Percentiles rank a stretch among this genome's conserved stretches.
phyloP scores from a whole-genome alignment of 2,329 filamentous ascomycete genomes.

The Pseudopyrenochaeta lycopersici region DNA sequence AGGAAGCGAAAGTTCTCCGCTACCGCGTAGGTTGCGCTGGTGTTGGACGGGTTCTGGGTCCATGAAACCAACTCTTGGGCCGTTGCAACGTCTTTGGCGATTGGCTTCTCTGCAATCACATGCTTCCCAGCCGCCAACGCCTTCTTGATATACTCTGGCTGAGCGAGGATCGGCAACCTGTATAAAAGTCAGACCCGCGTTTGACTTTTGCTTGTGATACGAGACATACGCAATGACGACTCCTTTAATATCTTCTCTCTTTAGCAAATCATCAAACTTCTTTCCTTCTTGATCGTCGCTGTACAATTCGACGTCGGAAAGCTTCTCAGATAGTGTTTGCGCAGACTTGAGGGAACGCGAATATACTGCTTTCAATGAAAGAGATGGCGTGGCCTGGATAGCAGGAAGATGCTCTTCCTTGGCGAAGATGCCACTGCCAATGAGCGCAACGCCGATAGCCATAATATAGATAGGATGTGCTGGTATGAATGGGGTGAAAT shows the following conservation, averaged over 20 bases:
- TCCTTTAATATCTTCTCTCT: slow-evolving; percentile 63
- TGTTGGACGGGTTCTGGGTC: slow-evolving; percentile 50
- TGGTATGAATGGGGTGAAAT: not conserved
- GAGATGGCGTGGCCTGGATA: slow-evolving; percentile 61
- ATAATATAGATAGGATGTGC: slow-evolving; percentile 7
- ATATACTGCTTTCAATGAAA: slow-evolving; percentile 72
- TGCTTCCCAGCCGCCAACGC: slow-evolving; percentile 73
- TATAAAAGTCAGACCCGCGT: slow-evolving; percentile 1
- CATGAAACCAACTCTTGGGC: slow-evolving; percentile 60
- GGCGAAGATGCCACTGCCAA: slow-evolving; percentile 71
- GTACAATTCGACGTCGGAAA: slow-evolving; percentile 63
- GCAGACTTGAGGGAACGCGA: slow-evolving; percentile 69
- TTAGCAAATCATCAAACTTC: slow-evolving; percentile 62
- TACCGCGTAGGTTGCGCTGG: slow-evolving; percentile 56
- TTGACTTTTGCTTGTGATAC: not conserved
- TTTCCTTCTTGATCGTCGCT: slow-evolving; percentile 62
- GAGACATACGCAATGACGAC: slow-evolving; percentile 62
- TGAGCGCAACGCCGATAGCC: slow-evolving; percentile 66
- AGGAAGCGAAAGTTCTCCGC: slow-evolving; percentile 79
- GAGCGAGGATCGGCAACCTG: slow-evolving; percentile 68
- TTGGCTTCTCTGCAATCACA: slow-evolving; percentile 74
- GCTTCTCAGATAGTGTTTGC: slow-evolving; percentile 48
- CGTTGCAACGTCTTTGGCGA: slow-evolving; percentile 66
- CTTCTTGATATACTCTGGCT: slow-evolving; percentile 67
- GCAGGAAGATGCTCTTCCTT: slow-evolving; percentile 70